These are phyloP conservation scores for Alternaria novae-zelandiae DNA, from an alignment of 2,329 filamentous ascomycete species.

Conservation along the genomic window DNA sequence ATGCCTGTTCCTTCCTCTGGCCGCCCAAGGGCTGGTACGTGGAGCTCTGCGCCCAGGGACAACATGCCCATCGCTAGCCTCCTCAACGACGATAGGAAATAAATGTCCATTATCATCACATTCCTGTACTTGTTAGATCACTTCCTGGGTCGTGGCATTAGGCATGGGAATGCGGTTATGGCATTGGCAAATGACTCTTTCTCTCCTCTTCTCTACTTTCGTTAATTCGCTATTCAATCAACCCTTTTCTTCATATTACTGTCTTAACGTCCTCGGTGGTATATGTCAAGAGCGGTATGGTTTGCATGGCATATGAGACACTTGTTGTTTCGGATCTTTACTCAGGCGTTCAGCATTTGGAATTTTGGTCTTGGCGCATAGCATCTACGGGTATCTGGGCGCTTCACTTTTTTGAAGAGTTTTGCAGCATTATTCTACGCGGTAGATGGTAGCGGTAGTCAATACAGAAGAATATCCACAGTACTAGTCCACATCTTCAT, in stretches of 20 bases:
- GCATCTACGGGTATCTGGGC: background rate
- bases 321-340: constrained; percentile 1
- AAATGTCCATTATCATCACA: background rate
- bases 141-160: background rate
- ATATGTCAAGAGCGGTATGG: background rate
- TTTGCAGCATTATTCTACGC: background rate
- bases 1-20: constrained; percentile 46
- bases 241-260: background rate
- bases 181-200: background rate
- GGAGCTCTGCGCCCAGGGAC: constrained; percentile 45
- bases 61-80: constrained; percentile 50
- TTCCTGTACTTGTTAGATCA: constrained; percentile 6
- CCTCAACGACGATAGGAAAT: constrained; percentile 48
- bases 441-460: background rate
- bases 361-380: background rate
- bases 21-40: constrained; percentile 42
- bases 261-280: background rate
- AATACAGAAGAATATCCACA: background rate
- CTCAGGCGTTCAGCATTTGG: background rate
- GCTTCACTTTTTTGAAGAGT: background rate
- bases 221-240: constrained; percentile 22
- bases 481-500: background rate
- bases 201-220: constrained; percentile 31
- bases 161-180: background rate
- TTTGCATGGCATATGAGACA: constrained; percentile 1